Conservation (phyloP, 768 basidiomycete genomes). For the Amanita pallidorosea region DNA sequence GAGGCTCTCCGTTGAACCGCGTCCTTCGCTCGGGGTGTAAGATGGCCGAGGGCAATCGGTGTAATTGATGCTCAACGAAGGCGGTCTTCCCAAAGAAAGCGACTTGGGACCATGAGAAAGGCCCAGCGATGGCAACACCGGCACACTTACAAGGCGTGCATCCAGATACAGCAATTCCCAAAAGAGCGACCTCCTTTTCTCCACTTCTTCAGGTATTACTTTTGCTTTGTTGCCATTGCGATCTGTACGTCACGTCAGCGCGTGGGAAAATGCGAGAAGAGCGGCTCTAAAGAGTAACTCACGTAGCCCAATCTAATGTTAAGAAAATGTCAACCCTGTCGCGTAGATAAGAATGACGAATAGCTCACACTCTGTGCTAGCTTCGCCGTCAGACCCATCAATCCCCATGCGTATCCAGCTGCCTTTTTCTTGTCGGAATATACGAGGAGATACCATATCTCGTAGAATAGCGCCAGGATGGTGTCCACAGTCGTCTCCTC, state of each 20-base stretch:
- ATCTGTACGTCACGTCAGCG: conserved; percentile 25
- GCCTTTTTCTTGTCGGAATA: conserved; percentile 65
- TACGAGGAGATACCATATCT: conserved; percentile 56
- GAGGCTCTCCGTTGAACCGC: conserved; percentile 24
- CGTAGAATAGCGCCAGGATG: conserved; percentile 47
- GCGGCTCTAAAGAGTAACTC: conserved; percentile 12
- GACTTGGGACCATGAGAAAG: conserved; percentile 27
- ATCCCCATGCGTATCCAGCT: conserved; percentile 43
- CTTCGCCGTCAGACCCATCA: conserved; percentile 49
- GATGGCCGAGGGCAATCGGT: conserved; percentile 46
- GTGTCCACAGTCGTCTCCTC: conserved; percentile 60
- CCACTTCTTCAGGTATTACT: conserved; percentile 60
- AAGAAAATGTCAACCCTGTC: conserved; percentile 1
- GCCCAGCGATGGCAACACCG: conserved; percentile 10
- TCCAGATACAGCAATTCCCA: conserved; percentile 66
- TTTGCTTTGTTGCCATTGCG: conserved; percentile 55
- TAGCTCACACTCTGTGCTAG: conserved; percentile 50
- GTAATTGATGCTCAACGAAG: conserved; percentile 49
- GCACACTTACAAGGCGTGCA: conserved; percentile 39
- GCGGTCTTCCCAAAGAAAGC: conserved; percentile 57
- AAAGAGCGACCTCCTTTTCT: conserved; percentile 55
- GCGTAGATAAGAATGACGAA: conserved; percentile 13
- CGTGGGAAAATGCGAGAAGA: conserved; percentile 3
- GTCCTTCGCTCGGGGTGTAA: conserved; percentile 29
- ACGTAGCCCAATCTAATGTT: conserved; percentile 47